Conservation (phyloP, 1,284 basidiomycete genomes). For the Ceratobasidium sp. region DNA sequence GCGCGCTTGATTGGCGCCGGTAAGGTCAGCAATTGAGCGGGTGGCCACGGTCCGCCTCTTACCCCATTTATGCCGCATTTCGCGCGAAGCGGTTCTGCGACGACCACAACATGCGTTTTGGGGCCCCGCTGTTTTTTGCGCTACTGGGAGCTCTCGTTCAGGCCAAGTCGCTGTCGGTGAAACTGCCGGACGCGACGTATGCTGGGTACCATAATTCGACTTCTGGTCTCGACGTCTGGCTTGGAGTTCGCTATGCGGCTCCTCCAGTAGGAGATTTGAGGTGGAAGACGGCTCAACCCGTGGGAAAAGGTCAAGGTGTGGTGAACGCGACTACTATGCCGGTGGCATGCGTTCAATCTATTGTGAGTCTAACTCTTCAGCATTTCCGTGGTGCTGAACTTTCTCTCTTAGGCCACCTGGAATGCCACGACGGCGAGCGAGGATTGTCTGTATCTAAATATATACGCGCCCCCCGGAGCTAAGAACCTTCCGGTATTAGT, state of each 20-base stretch:
- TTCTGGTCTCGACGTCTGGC: conserved; percentile 31
- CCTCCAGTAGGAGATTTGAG: conserved; percentile 20
- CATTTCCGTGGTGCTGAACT: background rate
- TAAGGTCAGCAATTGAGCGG: conserved; percentile 10
- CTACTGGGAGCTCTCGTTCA: background rate
- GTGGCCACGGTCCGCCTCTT: conserved; percentile 22
- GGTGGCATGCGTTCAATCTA: conserved; percentile 13
- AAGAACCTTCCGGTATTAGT: conserved; percentile 29
- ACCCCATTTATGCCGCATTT: conserved; percentile 12
- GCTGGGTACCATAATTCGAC: conserved; percentile 13
- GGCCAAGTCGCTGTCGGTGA: background rate
- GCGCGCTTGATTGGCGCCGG: too few relatives aligned
- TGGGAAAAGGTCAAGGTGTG: background rate
- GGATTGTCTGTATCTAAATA: conserved; percentile 27
- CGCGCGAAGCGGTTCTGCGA: background rate
- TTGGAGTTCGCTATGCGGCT: conserved; percentile 29
- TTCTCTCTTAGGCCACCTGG: conserved; percentile 7
- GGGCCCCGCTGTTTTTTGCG: background rate
- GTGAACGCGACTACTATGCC: conserved; percentile 23
- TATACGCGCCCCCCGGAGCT: conserved; percentile 8
- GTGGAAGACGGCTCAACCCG: conserved; percentile 17
- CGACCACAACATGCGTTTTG: conserved; percentile 26
- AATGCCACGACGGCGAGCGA: conserved; percentile 16
- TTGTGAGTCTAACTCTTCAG: background rate
- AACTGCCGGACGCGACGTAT: conserved; percentile 27